Evolutionary conservation across 2,329 filamentous ascomycete species (phyloP), one percentile per base, ranked within the genome.

Genomic region (Hymenoscyphus fraxineus): DNA sequence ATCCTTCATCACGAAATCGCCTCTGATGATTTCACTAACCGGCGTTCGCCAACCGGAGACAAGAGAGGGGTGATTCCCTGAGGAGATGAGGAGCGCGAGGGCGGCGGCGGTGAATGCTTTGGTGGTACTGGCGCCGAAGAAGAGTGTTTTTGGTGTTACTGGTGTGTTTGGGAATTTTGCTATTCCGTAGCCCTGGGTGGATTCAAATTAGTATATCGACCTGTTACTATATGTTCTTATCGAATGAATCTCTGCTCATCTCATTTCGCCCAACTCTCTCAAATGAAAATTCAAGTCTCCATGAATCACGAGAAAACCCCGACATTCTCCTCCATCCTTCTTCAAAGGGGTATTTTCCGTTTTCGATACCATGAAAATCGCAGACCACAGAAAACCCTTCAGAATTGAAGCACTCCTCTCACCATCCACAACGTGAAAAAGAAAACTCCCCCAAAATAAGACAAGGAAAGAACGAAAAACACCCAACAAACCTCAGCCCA

Each of bases 71-170:
- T 27, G 44, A 27, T 19, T n/a, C 2, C 3, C 12, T 22, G 38
- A 58, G 3, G 61, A 44, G 0, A 62, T 58, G 6, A 86, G 78
- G 2, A 84, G 71, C 1, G 81, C 78, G 2, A 88, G 72, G 0
- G 78, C 77, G 0, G 83, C 83, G 0, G 81, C 79, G 0, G 80
- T 82, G 58, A 84, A 79, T 2, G 83, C 81, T 71, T 88, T 88
- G 22, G 83, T 85, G 0, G 80, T 85, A 54, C 83, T 85, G 1
- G 80, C 85, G 2, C 77, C 78, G 64, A 82, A 83, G 75, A 83
- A 87, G 2, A 87, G 76, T 0, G 83, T 86, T 38, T 81, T 75
- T 0, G 80, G 71, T 0, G 77, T 81, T 9, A 79, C 78, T 0
- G 76, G 73, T 0, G 73, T 77, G 5, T 72, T 74, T 4, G 79